These are phyloP conservation scores for Aureococcus anophagefferens DNA, from an alignment of 108 stramenopile species.

Conservation along the genomic window DNA sequence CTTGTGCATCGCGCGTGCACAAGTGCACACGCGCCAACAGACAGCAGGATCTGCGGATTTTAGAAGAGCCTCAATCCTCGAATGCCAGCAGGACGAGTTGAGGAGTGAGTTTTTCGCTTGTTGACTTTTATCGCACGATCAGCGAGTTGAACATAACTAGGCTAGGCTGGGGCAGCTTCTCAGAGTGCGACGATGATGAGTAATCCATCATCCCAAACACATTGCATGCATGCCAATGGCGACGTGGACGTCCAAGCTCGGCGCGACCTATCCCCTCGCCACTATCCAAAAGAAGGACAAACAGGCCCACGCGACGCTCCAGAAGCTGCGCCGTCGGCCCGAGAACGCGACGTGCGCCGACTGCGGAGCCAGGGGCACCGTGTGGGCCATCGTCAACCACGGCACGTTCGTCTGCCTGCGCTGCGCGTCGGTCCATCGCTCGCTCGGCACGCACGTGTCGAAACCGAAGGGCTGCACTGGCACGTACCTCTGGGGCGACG, in stretches of 20 bases:
- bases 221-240: slow-evolving; percentile 1
- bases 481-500: slow-evolving; percentile 15
- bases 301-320: slow-evolving; percentile 5
- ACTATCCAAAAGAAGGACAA: slow-evolving; percentile 21
- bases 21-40: too few relatives aligned
- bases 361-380: slow-evolving; percentile 19
- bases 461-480: slow-evolving; percentile 47
- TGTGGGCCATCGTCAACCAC: slow-evolving; percentile 45
- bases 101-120: too few relatives aligned
- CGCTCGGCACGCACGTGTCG: slow-evolving; percentile 61
- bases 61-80: too few relatives aligned
- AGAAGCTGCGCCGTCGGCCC: slow-evolving; percentile 21
- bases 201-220: too few relatives aligned
- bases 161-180: too few relatives aligned
- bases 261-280: slow-evolving; percentile 24
- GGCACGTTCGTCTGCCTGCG: slow-evolving; percentile 58
- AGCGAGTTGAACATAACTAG: too few relatives aligned
- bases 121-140: too few relatives aligned
- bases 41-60: too few relatives aligned
- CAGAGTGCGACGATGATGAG: too few relatives aligned
- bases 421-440: slow-evolving; percentile 64
- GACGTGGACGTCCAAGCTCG: slow-evolving; percentile 36
- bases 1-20: too few relatives aligned
- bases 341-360: slow-evolving; percentile 35
- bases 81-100: too few relatives aligned